Evolutionary conservation across 164 flowering plant species (phyloP).

Genomic region (Tinospora cordifolia): DNA sequence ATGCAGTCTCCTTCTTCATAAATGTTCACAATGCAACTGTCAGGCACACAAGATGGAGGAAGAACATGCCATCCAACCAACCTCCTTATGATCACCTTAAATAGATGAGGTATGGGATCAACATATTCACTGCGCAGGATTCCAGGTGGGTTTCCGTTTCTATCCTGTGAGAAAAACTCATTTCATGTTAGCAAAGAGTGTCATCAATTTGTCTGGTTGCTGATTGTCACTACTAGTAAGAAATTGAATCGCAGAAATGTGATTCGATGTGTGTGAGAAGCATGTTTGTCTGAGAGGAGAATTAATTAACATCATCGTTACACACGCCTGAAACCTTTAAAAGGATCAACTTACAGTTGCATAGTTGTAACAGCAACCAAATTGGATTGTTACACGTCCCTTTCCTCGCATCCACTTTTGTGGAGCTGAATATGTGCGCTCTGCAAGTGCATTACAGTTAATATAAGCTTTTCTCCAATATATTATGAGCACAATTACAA

Average conservation of each 20-base stretch:
- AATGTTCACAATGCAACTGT: slow-evolving; percentile 93
- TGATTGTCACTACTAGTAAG: neutral
- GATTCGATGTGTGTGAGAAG: neutral
- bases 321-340: too few species aligned
- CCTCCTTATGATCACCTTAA: slow-evolving; percentile 77
- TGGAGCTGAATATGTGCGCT: slow-evolving; percentile 78
- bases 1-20: slow-evolving; percentile 95
- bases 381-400: slow-evolving; percentile 87
- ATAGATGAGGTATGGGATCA: slow-evolving; percentile 77
- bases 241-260: neutral
- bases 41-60: slow-evolving; percentile 86
- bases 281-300: too few species aligned
- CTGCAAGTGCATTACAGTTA: slow-evolving; percentile 31
- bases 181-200: neutral
- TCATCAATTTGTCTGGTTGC: neutral
- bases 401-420: slow-evolving; percentile 93
- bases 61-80: slow-evolving; percentile 81
- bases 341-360: slow-evolving; percentile 45
- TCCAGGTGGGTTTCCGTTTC: slow-evolving; percentile 86
- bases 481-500: neutral
- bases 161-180: slow-evolving; percentile 50
- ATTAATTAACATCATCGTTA: neutral
- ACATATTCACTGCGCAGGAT: slow-evolving; percentile 55
- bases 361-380: slow-evolving; percentile 97
- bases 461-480: neutral